A percentile compares a stretch with the other conserved stretches of the same genome.
phyloP scores from a whole-genome alignment of 768 basidiomycete species.

The Agaricus sinodeliciosus region DNA sequence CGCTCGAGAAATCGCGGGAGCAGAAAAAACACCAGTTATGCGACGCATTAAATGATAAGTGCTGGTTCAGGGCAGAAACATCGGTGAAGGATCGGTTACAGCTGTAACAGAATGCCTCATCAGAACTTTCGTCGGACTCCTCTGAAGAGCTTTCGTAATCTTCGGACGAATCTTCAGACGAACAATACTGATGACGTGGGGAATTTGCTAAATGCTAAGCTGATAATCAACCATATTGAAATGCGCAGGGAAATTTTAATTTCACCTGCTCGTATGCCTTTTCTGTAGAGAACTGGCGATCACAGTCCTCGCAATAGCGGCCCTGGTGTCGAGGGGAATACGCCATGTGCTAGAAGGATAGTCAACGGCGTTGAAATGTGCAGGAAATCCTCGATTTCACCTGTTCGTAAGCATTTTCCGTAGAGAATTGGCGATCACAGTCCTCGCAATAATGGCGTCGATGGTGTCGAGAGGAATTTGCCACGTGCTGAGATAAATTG shows the following conservation, averaged over 20 bases:
- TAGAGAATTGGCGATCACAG: not conserved
- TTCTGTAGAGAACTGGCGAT: not conserved
- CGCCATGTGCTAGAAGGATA: too few relatives aligned
- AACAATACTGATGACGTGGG: not conserved
- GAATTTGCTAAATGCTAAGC: conserved; percentile 1
- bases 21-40: conserved; percentile 15
- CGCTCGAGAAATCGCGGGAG: conserved; percentile 11
- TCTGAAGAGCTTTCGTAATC: not conserved
- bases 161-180: not conserved
- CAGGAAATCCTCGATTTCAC: too few relatives aligned
- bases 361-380: too few relatives aligned
- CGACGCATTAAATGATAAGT: not conserved
- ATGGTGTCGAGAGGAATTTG: not conserved
- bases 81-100: not conserved
- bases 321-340: not conserved
- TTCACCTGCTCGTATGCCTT: too few relatives aligned
- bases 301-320: not conserved
- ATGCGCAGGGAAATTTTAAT: too few relatives aligned
- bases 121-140: not conserved
- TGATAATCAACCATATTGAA: too few relatives aligned
- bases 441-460: not conserved
- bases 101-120: not conserved
- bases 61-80: not conserved
- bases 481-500: too few relatives aligned
- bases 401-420: too few relatives aligned